Percentiles rank a stretch among this genome's conserved stretches.
Conservation (phyloP, 2,329 filamentous ascomycete genomes). For the Fusarium sp. region DNA sequence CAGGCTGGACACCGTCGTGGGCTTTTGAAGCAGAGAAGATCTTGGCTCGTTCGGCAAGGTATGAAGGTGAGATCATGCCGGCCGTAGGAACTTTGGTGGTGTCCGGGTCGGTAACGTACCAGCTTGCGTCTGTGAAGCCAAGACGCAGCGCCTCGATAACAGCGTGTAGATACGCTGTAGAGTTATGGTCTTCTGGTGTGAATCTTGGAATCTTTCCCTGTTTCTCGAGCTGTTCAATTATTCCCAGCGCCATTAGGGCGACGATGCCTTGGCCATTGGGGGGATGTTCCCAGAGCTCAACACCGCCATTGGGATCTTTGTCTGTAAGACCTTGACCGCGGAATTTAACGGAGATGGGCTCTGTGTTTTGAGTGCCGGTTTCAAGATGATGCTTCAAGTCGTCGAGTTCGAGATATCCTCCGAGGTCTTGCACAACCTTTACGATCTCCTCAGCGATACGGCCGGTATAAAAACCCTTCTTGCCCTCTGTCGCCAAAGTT, state of each 20-base stretch:
- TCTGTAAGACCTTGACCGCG: constrained; percentile 64
- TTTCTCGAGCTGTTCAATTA: constrained; percentile 85
- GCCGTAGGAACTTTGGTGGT: constrained; percentile 74
- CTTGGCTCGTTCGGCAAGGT: constrained; percentile 75
- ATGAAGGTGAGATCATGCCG: constrained; percentile 75
- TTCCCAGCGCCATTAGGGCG: constrained; percentile 91
- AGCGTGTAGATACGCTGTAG: constrained; percentile 81
- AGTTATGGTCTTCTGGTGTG: constrained; percentile 78
- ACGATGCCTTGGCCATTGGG: constrained; percentile 97
- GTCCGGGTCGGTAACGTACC: constrained; percentile 89
- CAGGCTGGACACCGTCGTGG: constrained; percentile 71
- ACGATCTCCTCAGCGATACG: constrained; percentile 83
- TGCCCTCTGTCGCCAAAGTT: constrained; percentile 79
- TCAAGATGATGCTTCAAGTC: constrained; percentile 81
- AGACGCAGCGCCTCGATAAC: constrained; percentile 89
- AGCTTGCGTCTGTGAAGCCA: constrained; percentile 87
- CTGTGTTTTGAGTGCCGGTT: constrained; percentile 76
- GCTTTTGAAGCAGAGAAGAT: constrained; percentile 67
- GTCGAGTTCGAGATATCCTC: constrained; percentile 80
- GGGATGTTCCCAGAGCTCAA: constrained; percentile 95
- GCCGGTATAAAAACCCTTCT: constrained; percentile 90
- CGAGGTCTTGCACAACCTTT: constrained; percentile 77
- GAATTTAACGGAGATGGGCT: constrained; percentile 85
- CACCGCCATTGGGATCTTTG: constrained; percentile 54
- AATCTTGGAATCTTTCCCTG: constrained; percentile 79